Evolutionary conservation across 2,329 filamentous ascomycete species (phyloP).

Genomic region (Fusarium chuoi): DNA sequence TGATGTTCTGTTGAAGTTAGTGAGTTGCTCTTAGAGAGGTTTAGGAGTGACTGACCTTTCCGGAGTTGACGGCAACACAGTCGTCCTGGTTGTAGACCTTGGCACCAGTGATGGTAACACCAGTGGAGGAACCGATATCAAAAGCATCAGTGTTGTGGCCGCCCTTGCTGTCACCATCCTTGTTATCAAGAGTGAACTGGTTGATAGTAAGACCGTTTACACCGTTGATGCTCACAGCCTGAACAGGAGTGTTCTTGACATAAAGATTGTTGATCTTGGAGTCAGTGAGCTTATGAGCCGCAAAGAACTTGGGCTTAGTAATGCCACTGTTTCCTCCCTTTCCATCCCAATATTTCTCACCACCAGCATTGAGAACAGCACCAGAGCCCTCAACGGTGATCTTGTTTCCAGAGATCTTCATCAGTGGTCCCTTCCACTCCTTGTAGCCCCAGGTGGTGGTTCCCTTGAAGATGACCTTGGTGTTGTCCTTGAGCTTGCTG

Average conservation of each 20-base stretch:
- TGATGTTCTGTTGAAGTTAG: slow-evolving; percentile 49
- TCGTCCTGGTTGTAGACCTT: slow-evolving; percentile 70
- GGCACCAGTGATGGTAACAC: slow-evolving; percentile 62
- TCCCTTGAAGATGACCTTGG: slow-evolving; percentile 40
- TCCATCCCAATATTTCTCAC: slow-evolving; percentile 39
- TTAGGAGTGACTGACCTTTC: slow-evolving; percentile 35
- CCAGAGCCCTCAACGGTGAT: slow-evolving; percentile 40
- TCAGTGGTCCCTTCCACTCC: slow-evolving; percentile 38
- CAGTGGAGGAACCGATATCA: slow-evolving; percentile 62
- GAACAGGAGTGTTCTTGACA: slow-evolving; percentile 55
- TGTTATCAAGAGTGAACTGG: slow-evolving; percentile 53
- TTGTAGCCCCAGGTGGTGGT: slow-evolving; percentile 40
- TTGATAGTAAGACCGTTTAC: slow-evolving; percentile 50
- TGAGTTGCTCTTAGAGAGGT: rapidly evolving
- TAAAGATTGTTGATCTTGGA: slow-evolving; percentile 52
- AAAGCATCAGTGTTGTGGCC: slow-evolving; percentile 69
- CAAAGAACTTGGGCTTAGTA: slow-evolving; percentile 41
- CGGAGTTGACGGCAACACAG: slow-evolving; percentile 67
- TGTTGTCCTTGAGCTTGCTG: slow-evolving; percentile 31
- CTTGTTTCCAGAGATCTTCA: slow-evolving; percentile 33
- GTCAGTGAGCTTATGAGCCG: slow-evolving; percentile 35
- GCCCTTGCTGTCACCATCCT: slow-evolving; percentile 48
- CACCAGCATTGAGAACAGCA: slow-evolving; percentile 32
- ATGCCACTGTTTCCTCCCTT: slow-evolving; percentile 31
- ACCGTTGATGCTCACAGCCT: slow-evolving; percentile 53